phyloP scores from a whole-genome alignment of 176 grass and related monocot species.

The Oryza longistaminata region DNA sequence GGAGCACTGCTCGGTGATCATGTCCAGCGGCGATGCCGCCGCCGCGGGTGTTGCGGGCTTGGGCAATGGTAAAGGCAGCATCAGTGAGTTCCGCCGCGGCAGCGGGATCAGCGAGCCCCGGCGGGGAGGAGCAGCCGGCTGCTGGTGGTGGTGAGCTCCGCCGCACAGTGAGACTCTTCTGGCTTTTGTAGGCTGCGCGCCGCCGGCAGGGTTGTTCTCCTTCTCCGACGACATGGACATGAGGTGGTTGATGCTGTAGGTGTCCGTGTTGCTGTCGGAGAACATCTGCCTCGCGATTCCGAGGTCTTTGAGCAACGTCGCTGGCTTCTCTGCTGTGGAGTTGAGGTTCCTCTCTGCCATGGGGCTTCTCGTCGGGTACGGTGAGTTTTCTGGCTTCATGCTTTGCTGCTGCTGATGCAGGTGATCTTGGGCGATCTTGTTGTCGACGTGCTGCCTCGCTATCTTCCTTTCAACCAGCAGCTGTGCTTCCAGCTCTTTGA shows the following conservation, averaged over 20 bases:
- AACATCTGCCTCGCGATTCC: conserved; percentile 39
- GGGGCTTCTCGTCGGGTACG: conserved; percentile 47
- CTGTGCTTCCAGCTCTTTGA: conserved; percentile 93
- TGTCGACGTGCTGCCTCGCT: conserved; percentile 86
- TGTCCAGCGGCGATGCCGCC: conserved; percentile 2
- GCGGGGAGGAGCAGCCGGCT: conserved; percentile 25
- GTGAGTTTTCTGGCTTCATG: conserved; percentile 41
- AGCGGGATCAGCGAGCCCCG: conserved; percentile 49
- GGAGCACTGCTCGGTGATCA: conserved; percentile 37
- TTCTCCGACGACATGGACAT: conserved; percentile 65
- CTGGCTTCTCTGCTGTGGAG: conserved; percentile 41
- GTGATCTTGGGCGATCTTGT: conserved; percentile 86
- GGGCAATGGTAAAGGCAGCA: conserved; percentile 53
- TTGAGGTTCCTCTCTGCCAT: conserved; percentile 50
- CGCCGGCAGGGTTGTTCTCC: conserved; percentile 65
- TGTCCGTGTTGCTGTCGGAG: conserved; percentile 51
- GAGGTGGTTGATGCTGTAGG: conserved; percentile 59
- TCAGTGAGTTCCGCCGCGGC: conserved; percentile 40
- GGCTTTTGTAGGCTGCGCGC: conserved; percentile 7
- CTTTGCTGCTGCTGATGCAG: conserved; percentile 56
- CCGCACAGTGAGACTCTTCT: conserved; percentile 62
- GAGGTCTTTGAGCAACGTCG: conserved; percentile 18
- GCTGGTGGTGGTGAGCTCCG: conserved; percentile 39
- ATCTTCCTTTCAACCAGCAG: conserved; percentile 88
- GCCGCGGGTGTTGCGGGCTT: conserved; percentile 32